phyloP scores from a whole-genome alignment of 331 rosid genomes.

The Phaseolus coccineus region DNA sequence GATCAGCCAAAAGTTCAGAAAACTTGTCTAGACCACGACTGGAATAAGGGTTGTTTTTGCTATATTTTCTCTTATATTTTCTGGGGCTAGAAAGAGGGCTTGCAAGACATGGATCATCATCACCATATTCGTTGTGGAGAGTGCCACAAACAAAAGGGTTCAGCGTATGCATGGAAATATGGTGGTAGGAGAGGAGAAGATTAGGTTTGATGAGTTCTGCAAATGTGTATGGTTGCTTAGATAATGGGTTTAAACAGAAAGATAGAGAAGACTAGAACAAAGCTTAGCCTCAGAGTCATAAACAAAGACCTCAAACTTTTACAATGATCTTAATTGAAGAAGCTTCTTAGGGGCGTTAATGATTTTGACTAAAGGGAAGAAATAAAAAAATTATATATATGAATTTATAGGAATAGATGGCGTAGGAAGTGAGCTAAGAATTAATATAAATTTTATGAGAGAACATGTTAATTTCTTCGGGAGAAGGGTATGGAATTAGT shows the following conservation, averaged over 20 bases:
- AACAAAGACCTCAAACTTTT: slow-evolving; percentile 23
- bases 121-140: slow-evolving; percentile 53
- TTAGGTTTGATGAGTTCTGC: slow-evolving; percentile 25
- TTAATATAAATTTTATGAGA: neutral
- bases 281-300: slow-evolving; percentile 51
- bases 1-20: slow-evolving; percentile 79
- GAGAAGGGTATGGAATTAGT: slow-evolving; percentile 30
- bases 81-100: slow-evolving; percentile 60
- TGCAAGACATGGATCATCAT: slow-evolving; percentile 43
- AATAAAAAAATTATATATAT: slow-evolving; percentile 2
- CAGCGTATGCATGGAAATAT: slow-evolving; percentile 48
- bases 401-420: slow-evolving; percentile 30
- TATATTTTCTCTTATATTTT: slow-evolving; percentile 51
- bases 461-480: slow-evolving; percentile 42
- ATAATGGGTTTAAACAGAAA: slow-evolving; percentile 26
- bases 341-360: slow-evolving; percentile 60
- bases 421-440: slow-evolving; percentile 32
- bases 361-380: slow-evolving; percentile 19
- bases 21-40: slow-evolving; percentile 84
- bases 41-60: slow-evolving; percentile 78
- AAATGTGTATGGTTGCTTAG: slow-evolving; percentile 22
- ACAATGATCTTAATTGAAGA: slow-evolving; percentile 25
- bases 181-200: neutral
- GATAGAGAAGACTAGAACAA: slow-evolving; percentile 8
- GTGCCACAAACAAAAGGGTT: slow-evolving; percentile 64